These are phyloP conservation scores for Myxozyma vanderwaltii DNA, from an alignment of 805 yeast genomes.

Conservation along the genomic window DNA sequence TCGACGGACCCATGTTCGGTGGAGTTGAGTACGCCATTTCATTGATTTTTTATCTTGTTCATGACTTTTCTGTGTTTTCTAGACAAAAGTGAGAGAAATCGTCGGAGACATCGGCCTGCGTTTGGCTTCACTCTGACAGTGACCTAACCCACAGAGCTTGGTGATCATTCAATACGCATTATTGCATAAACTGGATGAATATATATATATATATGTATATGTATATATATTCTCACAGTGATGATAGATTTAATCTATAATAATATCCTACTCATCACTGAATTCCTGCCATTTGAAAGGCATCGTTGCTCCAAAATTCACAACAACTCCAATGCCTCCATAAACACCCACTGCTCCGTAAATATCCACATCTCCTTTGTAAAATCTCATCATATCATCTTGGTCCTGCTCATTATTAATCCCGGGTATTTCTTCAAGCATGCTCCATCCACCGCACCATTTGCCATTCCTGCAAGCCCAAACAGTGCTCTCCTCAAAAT, in stretches of 20 bases:
- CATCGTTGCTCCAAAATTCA: constrained; percentile 32
- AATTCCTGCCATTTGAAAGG: background rate
- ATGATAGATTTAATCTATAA: background rate
- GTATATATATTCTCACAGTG: no score
- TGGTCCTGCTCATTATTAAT: constrained; percentile 27
- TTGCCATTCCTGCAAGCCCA: constrained; percentile 34
- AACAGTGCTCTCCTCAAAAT: constrained; percentile 30
- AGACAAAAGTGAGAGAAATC: no score
- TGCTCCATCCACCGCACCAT: constrained; percentile 36
- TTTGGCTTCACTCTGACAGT: no score
- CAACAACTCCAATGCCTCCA: constrained; percentile 37
- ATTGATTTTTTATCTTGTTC: background rate
- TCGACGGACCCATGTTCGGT: background rate
- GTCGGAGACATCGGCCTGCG: no score
- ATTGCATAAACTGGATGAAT: no score
- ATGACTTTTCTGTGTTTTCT: no score
- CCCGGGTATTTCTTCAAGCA: constrained; percentile 29
- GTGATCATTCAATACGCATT: background rate
- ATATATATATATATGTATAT: no score
- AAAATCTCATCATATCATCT: constrained; percentile 16
- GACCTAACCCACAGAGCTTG: constrained; percentile 12
- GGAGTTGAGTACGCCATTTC: background rate
- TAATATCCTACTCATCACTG: background rate
- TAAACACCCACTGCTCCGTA: constrained; percentile 38
- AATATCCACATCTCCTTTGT: constrained; percentile 32